Percentiles rank a stretch among this genome's conserved stretches.
These are phyloP conservation scores for Pichia sp. DNA, from an alignment of 1,139 yeast species.

Conservation along the genomic window DNA sequence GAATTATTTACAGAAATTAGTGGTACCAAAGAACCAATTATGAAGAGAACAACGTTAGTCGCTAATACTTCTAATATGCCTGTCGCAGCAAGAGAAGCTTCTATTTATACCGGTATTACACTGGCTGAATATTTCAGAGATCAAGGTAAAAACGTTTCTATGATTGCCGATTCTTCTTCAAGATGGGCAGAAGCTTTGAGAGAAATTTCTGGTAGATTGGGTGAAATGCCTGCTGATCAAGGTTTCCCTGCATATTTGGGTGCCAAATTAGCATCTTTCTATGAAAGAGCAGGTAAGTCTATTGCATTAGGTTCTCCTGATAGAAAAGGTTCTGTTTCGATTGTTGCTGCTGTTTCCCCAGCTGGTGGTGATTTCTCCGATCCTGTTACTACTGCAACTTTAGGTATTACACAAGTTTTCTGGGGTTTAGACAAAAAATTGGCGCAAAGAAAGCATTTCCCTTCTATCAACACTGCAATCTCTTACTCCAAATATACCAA, in stretches of 20 bases:
- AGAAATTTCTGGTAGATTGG: conserved; percentile 99
- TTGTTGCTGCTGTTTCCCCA: conserved; percentile 99
- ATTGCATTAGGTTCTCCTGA: conserved; percentile 93
- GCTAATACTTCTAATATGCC: conserved; percentile 99
- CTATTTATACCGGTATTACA: conserved; percentile 97
- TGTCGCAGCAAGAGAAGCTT: conserved; percentile 99
- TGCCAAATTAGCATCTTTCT: conserved; percentile 96
- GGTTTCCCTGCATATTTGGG: conserved; percentile 99
- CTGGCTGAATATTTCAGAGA: conserved; percentile 98
- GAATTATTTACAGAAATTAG: conserved; percentile 84
- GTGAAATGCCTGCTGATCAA: conserved; percentile 99
- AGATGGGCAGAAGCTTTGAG: conserved; percentile 99
- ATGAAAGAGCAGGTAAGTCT: conserved; percentile 99
- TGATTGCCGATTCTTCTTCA: conserved; percentile 99
- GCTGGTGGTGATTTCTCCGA: conserved; percentile 99
- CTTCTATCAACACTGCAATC: conserved; percentile 91
- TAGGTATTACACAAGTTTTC: conserved; percentile 98
- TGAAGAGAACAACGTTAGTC: conserved; percentile 98
- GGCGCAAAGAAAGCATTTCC: conserved; percentile 99
- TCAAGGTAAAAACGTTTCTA: conserved; percentile 97
- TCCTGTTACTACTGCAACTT: conserved; percentile 96
- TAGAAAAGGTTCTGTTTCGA: conserved; percentile 93
- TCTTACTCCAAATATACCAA: conserved; percentile 95
- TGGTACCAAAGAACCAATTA: conserved; percentile 95
- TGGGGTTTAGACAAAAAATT: conserved; percentile 99